Conservation (phyloP, 2,329 filamentous ascomycete species). For the Pyrenophora seminiperda region DNA sequence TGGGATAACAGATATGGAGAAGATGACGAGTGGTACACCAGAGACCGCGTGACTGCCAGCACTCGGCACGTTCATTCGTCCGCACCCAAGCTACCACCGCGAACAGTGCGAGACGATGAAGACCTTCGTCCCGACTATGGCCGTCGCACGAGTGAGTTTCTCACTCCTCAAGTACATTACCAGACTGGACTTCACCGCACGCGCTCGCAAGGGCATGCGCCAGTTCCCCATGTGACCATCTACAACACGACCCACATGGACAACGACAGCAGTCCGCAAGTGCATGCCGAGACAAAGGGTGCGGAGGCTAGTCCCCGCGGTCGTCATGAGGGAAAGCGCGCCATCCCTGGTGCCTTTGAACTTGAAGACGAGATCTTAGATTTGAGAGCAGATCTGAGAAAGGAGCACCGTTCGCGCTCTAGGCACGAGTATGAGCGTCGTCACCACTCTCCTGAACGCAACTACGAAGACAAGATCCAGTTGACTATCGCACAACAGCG, state of each 20-base stretch:
- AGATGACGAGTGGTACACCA: slow-evolving; percentile 41
- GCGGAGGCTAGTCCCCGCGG: slow-evolving; percentile 36
- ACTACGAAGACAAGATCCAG: slow-evolving; percentile 36
- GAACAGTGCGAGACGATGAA: slow-evolving; percentile 25
- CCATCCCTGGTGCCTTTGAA: slow-evolving; percentile 43
- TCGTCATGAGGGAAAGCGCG: slow-evolving; percentile 26
- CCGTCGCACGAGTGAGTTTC: slow-evolving; percentile 38
- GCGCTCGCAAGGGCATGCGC: slow-evolving; percentile 51
- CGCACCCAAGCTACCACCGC: slow-evolving; percentile 19
- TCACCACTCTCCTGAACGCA: slow-evolving; percentile 18
- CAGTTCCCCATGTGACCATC: slow-evolving; percentile 54
- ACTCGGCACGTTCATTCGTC: slow-evolving; percentile 39
- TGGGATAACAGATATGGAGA: slow-evolving; percentile 36
- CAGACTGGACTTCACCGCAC: slow-evolving; percentile 49
- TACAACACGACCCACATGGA: slow-evolving; percentile 52
- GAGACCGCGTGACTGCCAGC: slow-evolving; percentile 26
- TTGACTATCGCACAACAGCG: slow-evolving; percentile 43
- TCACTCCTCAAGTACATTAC: slow-evolving; percentile 37
- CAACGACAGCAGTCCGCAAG: slow-evolving; percentile 42
- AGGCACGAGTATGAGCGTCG: slow-evolving; percentile 31
- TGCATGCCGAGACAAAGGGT: slow-evolving; percentile 40
- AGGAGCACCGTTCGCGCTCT: slow-evolving; percentile 33
- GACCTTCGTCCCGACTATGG: slow-evolving; percentile 23
- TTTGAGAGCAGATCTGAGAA: slow-evolving; percentile 34
- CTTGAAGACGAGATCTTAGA: slow-evolving; percentile 46